Evolutionary conservation across 805 yeast species (phyloP).

Genomic region (Candida palmyrensis): DNA sequence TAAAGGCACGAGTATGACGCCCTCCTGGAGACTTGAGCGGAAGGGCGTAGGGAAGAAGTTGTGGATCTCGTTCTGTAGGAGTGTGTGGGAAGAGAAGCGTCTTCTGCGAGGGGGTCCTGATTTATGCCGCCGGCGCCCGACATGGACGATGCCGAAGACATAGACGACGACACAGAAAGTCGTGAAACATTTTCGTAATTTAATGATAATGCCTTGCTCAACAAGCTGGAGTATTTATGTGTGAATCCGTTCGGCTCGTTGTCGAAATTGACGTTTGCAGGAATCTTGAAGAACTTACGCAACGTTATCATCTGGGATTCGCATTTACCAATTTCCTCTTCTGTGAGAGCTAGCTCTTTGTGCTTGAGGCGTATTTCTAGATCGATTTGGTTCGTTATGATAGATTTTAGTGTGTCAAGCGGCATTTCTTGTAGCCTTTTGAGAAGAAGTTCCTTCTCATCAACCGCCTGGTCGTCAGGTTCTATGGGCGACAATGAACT

Average conservation of each 20-base stretch:
- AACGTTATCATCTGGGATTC: constrained; percentile 53
- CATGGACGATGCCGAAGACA: constrained; percentile 1
- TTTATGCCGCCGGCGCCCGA: constrained; percentile 1
- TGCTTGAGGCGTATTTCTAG: constrained; percentile 57
- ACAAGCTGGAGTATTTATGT: constrained; percentile 32
- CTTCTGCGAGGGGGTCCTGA: no score
- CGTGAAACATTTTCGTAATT: constrained; percentile 21
- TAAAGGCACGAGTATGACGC: constrained; percentile 47
- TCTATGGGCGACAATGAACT: background rate
- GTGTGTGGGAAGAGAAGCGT: constrained; percentile 13
- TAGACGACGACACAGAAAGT: constrained; percentile 9
- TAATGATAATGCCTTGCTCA: constrained; percentile 28
- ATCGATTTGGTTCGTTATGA: constrained; percentile 46
- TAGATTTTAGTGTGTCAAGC: constrained; percentile 22
- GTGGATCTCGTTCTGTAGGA: constrained; percentile 46
- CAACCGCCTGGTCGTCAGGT: background rate
- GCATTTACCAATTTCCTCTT: constrained; percentile 51
- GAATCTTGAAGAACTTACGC: constrained; percentile 40
- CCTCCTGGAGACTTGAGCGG: constrained; percentile 24
- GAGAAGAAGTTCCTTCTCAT: constrained; percentile 7
- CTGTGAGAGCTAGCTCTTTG: constrained; percentile 46
- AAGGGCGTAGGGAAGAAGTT: constrained; percentile 52
- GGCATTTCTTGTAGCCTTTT: constrained; percentile 15
- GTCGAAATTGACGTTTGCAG: constrained; percentile 32
- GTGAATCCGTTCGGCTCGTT: constrained; percentile 44